Percentiles rank a stretch among this genome's conserved stretches.
Evolutionary conservation across 495 filamentous ascomycete species (phyloP).

Genomic region (Penicillium chermesinum): DNA sequence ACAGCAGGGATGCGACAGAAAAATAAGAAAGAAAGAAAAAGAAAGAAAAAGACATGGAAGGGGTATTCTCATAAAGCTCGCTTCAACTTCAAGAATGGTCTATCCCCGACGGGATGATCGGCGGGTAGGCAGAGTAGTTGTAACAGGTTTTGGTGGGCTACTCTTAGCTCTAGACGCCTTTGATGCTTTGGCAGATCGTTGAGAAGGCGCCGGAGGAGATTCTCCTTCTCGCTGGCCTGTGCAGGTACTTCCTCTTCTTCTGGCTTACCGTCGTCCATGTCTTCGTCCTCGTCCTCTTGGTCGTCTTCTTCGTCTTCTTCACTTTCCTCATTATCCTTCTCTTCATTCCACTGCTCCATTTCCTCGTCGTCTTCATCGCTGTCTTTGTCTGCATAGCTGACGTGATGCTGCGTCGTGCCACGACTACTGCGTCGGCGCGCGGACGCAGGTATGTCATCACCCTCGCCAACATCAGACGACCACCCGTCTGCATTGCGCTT

Average conservation of each 20-base stretch:
- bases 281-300: conserved; percentile 27
- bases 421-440: conserved; percentile 40
- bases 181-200: conserved; percentile 4
- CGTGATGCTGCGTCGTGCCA: conserved; percentile 22
- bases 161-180: conserved; percentile 10
- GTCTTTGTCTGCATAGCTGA: conserved; percentile 53
- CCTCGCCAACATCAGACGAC: conserved; percentile 35
- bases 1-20: conserved; percentile 6
- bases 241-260: conserved; percentile 21
- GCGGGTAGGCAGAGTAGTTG: conserved; percentile 32
- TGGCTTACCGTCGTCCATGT: conserved; percentile 16
- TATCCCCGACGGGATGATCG: conserved; percentile 38
- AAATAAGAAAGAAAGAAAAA: conserved; percentile 6
- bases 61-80: background rate
- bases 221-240: conserved; percentile 19
- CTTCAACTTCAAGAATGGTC: conserved; percentile 3
- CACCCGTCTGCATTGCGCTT: conserved; percentile 44
- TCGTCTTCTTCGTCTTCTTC: conserved; percentile 23
- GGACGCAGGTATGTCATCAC: conserved; percentile 17
- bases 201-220: conserved; percentile 19
- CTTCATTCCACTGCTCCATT: conserved; percentile 40
- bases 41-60: conserved; percentile 1
- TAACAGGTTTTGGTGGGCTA: conserved; percentile 4
- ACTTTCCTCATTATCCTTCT: conserved; percentile 13
- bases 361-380: conserved; percentile 53